These are phyloP conservation scores for Scutellaria galericulata DNA, from an alignment of 257 asterid species.

Conservation along the genomic window DNA sequence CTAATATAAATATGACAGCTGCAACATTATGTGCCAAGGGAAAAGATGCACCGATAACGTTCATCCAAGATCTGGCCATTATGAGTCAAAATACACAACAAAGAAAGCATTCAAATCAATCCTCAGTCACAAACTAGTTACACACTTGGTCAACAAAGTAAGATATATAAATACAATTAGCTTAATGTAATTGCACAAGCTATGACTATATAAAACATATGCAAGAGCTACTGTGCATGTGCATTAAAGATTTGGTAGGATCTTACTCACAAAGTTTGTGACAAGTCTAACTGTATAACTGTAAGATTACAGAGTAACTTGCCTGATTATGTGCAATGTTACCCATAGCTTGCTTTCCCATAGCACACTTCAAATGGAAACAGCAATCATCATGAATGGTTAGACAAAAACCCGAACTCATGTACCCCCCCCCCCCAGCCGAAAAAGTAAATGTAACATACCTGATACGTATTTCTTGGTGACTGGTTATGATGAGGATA, in stretches of 20 bases:
- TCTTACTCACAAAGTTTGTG: slow-evolving; percentile 24
- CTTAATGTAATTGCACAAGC: slow-evolving; percentile 8
- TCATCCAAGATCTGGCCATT: slow-evolving; percentile 5
- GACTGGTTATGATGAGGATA: slow-evolving; percentile 99
- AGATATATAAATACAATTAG: slow-evolving; percentile 2
- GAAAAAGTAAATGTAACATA: slow-evolving; percentile 33
- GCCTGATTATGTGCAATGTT: slow-evolving; percentile 93
- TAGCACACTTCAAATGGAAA: slow-evolving; percentile 74
- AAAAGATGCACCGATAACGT: slow-evolving; percentile 1
- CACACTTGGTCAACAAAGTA: slow-evolving; percentile 12
- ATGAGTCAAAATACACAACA: slow-evolving; percentile 14
- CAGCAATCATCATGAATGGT: slow-evolving; percentile 29
- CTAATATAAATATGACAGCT: background rate
- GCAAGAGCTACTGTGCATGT: slow-evolving; percentile 9
- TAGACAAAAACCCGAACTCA: slow-evolving; percentile 13
- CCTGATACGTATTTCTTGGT: slow-evolving; percentile 98
- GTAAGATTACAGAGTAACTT: slow-evolving; percentile 36
- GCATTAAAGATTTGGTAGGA: slow-evolving; percentile 15
- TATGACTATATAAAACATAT: slow-evolving; percentile 16
- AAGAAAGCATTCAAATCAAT: slow-evolving; percentile 3
- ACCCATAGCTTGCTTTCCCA: slow-evolving; percentile 99
- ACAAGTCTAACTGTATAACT: slow-evolving; percentile 6
- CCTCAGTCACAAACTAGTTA: background rate
- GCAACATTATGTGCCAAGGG: slow-evolving; percentile 4
- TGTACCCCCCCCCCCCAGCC: background rate